These are phyloP conservation scores for Corrigiola litoralis DNA, from an alignment of 179 eudicot species.

Conservation along the genomic window DNA sequence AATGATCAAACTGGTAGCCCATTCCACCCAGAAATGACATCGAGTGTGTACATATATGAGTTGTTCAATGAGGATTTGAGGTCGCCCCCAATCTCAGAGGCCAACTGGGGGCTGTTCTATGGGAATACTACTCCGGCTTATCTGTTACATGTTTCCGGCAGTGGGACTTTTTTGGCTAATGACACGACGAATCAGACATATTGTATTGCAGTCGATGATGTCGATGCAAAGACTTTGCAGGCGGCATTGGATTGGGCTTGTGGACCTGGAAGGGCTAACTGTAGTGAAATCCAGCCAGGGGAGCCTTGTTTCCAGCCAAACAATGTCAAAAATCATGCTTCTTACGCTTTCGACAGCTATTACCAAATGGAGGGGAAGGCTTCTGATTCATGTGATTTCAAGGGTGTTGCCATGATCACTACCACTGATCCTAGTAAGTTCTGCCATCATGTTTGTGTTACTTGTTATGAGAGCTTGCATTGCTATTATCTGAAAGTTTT, in stretches of 20 bases:
- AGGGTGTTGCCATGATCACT: slow-evolving; percentile 82
- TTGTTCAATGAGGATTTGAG: slow-evolving; percentile 88
- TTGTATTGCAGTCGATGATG: slow-evolving; percentile 63
- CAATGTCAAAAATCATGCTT: slow-evolving; percentile 69
- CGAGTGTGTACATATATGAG: slow-evolving; percentile 80
- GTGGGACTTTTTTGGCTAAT: slow-evolving; percentile 81
- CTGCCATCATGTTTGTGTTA: background rate
- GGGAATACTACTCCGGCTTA: slow-evolving; percentile 70
- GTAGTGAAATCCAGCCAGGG: slow-evolving; percentile 86
- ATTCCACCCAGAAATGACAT: slow-evolving; percentile 65
- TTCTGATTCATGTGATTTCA: slow-evolving; percentile 80
- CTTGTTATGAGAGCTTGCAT: background rate
- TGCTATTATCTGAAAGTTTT: background rate
- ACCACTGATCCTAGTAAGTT: slow-evolving; percentile 89
- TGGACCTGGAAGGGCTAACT: slow-evolving; percentile 89
- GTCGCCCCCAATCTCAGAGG: slow-evolving; percentile 77
- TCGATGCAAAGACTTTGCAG: slow-evolving; percentile 63
- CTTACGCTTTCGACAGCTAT: slow-evolving; percentile 91
- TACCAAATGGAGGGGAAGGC: slow-evolving; percentile 65
- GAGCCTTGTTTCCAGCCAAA: slow-evolving; percentile 76
- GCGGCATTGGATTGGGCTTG: slow-evolving; percentile 95
- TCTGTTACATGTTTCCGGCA: slow-evolving; percentile 71
- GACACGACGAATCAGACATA: slow-evolving; percentile 84
- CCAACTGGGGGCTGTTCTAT: slow-evolving; percentile 89
- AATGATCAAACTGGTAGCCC: slow-evolving; percentile 67